Evolutionary conservation across 2,329 filamentous ascomycete species (phyloP), one percentile per base, ranked within the genome.

Genomic region (Teratosphaeria destructans): DNA sequence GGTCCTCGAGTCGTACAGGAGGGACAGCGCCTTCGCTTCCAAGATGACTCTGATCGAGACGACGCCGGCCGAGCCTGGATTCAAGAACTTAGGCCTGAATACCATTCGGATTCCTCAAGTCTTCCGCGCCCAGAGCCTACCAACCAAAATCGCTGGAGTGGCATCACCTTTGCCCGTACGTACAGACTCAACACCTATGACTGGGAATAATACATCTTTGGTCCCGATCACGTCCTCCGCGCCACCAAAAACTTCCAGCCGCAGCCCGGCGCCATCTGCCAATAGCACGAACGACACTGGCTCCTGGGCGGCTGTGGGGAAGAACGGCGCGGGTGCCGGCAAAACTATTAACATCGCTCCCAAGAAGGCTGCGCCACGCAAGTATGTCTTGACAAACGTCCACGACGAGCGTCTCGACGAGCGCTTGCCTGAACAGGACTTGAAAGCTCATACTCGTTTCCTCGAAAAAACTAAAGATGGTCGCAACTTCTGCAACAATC

Each of bases 31-130:
- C 43, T 72, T 71, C 52, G 70, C 73, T 27, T 66, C 70, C 34
- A 73, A 73, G 3, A 74, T 79, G 56, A 78, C 76, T 3, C 67
- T 80, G 26, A 70, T 80, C 54, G 76, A 79, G 59, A 75, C 77
- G 1, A 72, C 74, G 14, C 73, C 76, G 5, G 70, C 73, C 5
- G 71, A 74, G 60, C 67, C 67, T 56, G 75, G 73, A n/a, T 79
- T 78, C 64, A 61, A 62, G 5, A 69, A 72, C 5, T 68, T 80
- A 43, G 74, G 76, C 27, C 74, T 79, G 62, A 70, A 69, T 43
- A 70, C 67, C 10, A 66, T 73, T 57, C 69, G 70, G 8, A 75
- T 78, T 60, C 71, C 75, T 37, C 60, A 64, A 32, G 71, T 79
- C 27, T 80, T 80, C 69, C 71, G 73, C 49, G 67, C 67, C 3